These are phyloP conservation scores for Cyclospora cayetanensis DNA, from an alignment of 169 alveolate genomes.

Conservation along the genomic window DNA sequence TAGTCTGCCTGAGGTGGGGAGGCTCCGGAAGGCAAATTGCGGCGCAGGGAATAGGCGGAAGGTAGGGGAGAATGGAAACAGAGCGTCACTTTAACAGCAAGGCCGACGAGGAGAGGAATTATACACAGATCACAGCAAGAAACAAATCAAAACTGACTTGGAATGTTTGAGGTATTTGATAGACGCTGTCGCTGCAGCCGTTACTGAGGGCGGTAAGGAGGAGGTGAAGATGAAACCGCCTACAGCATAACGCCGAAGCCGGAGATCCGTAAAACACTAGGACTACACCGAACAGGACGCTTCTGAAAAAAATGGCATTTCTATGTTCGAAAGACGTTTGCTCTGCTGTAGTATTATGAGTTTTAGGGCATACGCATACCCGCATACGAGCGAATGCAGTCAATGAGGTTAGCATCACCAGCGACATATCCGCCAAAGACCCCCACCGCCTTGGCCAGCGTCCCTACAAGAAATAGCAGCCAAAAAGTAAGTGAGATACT, in stretches of 20 bases:
- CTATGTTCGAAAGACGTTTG: background rate
- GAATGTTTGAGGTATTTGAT: constrained; percentile 78
- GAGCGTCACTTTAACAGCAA: background rate
- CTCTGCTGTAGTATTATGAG: background rate
- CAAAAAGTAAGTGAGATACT: background rate
- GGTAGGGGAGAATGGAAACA: background rate
- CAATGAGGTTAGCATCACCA: constrained; percentile 78
- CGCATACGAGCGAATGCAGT: constrained; percentile 87
- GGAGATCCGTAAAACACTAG: background rate
- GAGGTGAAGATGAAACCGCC: constrained; percentile 90
- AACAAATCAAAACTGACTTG: constrained; percentile 18
- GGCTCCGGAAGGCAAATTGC: background rate
- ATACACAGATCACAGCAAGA: background rate
- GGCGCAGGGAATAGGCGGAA: background rate
- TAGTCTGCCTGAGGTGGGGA: background rate
- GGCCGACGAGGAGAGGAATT: background rate
- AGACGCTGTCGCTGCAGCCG: constrained; percentile 86
- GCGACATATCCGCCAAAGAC: constrained; percentile 92
- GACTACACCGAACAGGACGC: no score
- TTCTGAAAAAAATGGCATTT: background rate
- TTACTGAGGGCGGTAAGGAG: constrained; percentile 88
- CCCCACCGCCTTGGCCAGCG: constrained; percentile 91
- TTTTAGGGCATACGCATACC: background rate
- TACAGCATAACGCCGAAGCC: background rate
- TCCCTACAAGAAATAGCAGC: constrained; percentile 33